Evolutionary conservation across 179 eudicot genomes (phyloP), one percentile per base, ranked within the genome.

Genomic region (Beta lomatogona): DNA sequence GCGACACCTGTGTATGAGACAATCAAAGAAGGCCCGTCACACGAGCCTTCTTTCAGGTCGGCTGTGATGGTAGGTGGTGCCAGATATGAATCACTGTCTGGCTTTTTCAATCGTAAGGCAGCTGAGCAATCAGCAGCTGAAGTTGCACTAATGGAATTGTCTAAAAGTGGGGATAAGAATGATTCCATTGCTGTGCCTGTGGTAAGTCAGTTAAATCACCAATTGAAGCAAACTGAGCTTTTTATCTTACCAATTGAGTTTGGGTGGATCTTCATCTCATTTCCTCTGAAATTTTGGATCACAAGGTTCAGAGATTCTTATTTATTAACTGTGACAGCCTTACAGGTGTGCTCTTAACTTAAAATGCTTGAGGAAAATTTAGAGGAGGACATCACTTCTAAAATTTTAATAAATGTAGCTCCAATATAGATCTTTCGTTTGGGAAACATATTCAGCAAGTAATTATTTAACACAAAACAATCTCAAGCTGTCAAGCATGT

Each of bases 41-140:
- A 97, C 78, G 90, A 92, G 79, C 98, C 99, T 69, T 80, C 77
- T 58, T 97, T 97, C 86, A 93, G 75, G 85, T 97, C 99, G 41
- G 91, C 99, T 16, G 99, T 94, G 55, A 64, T 89, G 68, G 89
- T 97, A 60, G 84, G 85, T 73, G 83, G 90, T 76, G 85, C 59
- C 14, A 88, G 92, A 82, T 94, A 93, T 81, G 93, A 94, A 77
- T 97, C 99, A 55, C 87, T 97, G 67, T 87, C 87, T 52, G 97
- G 98, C 44, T 97, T 97, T 85, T 88, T 69, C 79, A 97, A 91
- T 81, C 93, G 99, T 70, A 97, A 94, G 86, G 94, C 97, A 74
- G 97, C 99, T n/a, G 99, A 97, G 85, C 99, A 97, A 80, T 97
- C 99, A 61, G 98, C 99, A 48, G 99, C 99, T 63, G 99, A 97